Base-by-base conservation (phyloP, 495 filamentous ascomycete species). In the Xylaria nigripes region DNA sequence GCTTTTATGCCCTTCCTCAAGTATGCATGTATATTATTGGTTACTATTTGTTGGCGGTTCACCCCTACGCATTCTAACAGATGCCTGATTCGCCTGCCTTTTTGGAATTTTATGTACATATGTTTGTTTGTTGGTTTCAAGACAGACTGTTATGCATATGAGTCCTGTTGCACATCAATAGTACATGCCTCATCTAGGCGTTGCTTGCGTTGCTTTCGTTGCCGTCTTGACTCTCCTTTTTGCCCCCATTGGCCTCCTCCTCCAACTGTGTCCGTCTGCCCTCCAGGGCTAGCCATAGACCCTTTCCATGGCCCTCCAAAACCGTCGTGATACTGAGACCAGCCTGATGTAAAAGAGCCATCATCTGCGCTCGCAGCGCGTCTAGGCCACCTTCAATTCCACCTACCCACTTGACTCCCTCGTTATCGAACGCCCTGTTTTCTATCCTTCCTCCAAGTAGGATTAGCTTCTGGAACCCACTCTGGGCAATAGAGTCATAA, bases 371-470 rank as follows among this genome's bases (percentile, higher is more conserved):
- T 53, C 91, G 79, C 59, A 97, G 74, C 18, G 85, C 84, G 25
- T 92, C 89, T 54, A 96, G 65, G 10, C 90, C 90, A 48, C 85
- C 86, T 60, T 86, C 77, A 63, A 97, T 87, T n/a, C 81, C 78
- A 40, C 86, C 88, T 48, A 97, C 81, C 87, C 88, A 93, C 66
- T 83, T 86, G 51, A 87, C 74, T 57, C 87, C 84, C 16, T 84
- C 83, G 25, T 77, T 63, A 70, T 98, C 94, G 61, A 97, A 89
- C 42, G 90, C 86, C 71, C 80, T 81, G 55, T 86, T 86, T 59
- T 84, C 81, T 22, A 95, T 81, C 50, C 93, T 78, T 16, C 90
- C 90, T 51, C 89, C 94, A 41, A 97, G 70, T 30, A 98, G 61
- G 67, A 94, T 71, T 52, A 97, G 69, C 71, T 98, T 98, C 68